Conservation (phyloP, 2,329 filamentous ascomycete species). For the Sporothrix dimorphospora region DNA sequence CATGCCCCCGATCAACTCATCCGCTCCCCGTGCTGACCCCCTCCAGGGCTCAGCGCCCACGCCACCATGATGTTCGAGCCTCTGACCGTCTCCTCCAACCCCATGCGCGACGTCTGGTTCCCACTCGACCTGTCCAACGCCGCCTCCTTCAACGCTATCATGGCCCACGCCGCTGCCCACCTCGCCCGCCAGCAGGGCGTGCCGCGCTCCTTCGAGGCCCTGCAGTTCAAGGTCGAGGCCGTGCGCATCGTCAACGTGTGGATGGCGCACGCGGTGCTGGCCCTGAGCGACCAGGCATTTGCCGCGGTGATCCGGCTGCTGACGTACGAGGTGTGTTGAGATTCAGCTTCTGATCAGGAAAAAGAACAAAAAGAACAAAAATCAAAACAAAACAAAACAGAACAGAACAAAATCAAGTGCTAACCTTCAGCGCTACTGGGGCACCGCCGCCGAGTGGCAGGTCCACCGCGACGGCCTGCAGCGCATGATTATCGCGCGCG, state of each 20-base stretch:
- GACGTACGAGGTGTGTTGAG: slow-evolving; percentile 25
- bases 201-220: slow-evolving; percentile 36
- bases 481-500: slow-evolving; percentile 24
- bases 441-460: slow-evolving; percentile 26
- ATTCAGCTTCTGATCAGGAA: neutral
- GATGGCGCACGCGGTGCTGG: slow-evolving; percentile 39
- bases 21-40: neutral
- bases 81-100: slow-evolving; percentile 40
- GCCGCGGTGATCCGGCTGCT: slow-evolving; percentile 28
- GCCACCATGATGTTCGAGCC: slow-evolving; percentile 42
- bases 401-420: neutral
- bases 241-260: slow-evolving; percentile 42
- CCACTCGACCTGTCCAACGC: slow-evolving; percentile 47
- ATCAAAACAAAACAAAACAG: neutral
- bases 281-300: slow-evolving; percentile 41
- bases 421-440: slow-evolving; percentile 27
- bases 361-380: neutral
- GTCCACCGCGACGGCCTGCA: slow-evolving; percentile 24
- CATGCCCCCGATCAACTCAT: neutral
- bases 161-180: slow-evolving; percentile 48
- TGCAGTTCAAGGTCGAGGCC: slow-evolving; percentile 43
- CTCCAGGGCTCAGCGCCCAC: slow-evolving; percentile 40
- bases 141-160: slow-evolving; percentile 46
- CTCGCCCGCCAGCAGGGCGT: slow-evolving; percentile 42
- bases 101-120: slow-evolving; percentile 47